Conservation (phyloP, 2,329 filamentous ascomycete species). For the Clonostachys byssicola region DNA sequence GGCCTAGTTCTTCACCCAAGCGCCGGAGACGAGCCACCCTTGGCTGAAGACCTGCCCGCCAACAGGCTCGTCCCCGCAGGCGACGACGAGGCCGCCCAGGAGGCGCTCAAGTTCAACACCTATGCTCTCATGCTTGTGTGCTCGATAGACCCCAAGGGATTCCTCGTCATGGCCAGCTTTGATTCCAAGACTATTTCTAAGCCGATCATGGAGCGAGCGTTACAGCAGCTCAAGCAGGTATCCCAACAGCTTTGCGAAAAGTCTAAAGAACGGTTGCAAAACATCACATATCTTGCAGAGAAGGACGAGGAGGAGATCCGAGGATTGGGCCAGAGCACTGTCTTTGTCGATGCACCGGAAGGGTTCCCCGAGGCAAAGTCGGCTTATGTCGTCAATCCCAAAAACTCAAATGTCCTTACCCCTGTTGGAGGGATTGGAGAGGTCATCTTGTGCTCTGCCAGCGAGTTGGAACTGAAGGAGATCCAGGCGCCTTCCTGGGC, state of each 20-base stretch:
- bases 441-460: constrained; percentile 29
- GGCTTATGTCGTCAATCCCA: constrained; percentile 33
- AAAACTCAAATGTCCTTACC: constrained; percentile 23
- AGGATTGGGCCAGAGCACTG: constrained; percentile 10
- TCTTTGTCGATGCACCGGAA: constrained; percentile 7
- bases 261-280: constrained; percentile 19
- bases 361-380: constrained; percentile 17
- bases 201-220: constrained; percentile 45
- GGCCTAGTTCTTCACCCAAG: constrained; percentile 50
- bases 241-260: constrained; percentile 41
- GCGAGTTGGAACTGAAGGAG: constrained; percentile 13
- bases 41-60: constrained; percentile 30
- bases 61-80: constrained; percentile 49
- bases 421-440: constrained; percentile 37
- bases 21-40: constrained; percentile 16
- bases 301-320: constrained; percentile 25
- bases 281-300: constrained; percentile 24
- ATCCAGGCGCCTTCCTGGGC: constrained; percentile 21
- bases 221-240: constrained; percentile 47
- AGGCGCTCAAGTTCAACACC: constrained; percentile 54
- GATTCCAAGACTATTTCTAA: constrained; percentile 54
- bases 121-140: constrained; percentile 65
- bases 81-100: constrained; percentile 52
- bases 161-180: constrained; percentile 60
- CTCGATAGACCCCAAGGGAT: constrained; percentile 49